Evolutionary conservation across 1,284 basidiomycete genomes (phyloP), one percentile per base, ranked within the genome.

Genomic region (Clitocybe nebularis): DNA sequence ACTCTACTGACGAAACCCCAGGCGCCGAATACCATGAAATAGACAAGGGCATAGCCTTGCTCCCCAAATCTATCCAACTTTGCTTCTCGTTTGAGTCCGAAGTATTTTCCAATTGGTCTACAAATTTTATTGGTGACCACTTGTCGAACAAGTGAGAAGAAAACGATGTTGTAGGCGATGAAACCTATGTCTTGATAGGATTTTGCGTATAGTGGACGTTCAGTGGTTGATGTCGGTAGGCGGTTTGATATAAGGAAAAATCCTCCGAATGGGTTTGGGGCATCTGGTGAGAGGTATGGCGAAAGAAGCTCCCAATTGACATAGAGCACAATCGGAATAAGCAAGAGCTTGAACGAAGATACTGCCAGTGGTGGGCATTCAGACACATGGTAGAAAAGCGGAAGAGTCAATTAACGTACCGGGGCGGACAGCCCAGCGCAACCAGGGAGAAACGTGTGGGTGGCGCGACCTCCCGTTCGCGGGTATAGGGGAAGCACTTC

Each of bases 91-190:
- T 68, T 75, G 43, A 96, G 77, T 0, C 91, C 86, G 42, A 85
- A 80, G 48, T 70, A 71, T 33, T 67, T 73, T 0, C 87, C 93
- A 36, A 94, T 57, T 0, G 89, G 89, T 29, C 73, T 69, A 44
- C 85, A 82, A 11, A 93, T 36, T 51, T 81, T 79, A 54, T 89
- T 52, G 6, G 85, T 82, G 54, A 93, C 64, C 23, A 75, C 63
- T 65, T 98, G 93, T 24, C 96, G 84, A 22, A 96, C 59, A 61
- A 93, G 91, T 1, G 92, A 95, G 69, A 89, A 99, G 53, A 97
- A 85, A 32, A 99, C 71, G 62, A 98, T 75, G 63, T 96, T 79
- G 65, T 93, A 97, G 3, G 75, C 74, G 35, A 98, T 61, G 67
- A 99, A 99, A 13, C 76, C 61, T 5, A 96, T 54, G 61, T 99